phyloP scores from a whole-genome alignment of 108 stramenopile genomes.

The Cyclotella atomus region DNA sequence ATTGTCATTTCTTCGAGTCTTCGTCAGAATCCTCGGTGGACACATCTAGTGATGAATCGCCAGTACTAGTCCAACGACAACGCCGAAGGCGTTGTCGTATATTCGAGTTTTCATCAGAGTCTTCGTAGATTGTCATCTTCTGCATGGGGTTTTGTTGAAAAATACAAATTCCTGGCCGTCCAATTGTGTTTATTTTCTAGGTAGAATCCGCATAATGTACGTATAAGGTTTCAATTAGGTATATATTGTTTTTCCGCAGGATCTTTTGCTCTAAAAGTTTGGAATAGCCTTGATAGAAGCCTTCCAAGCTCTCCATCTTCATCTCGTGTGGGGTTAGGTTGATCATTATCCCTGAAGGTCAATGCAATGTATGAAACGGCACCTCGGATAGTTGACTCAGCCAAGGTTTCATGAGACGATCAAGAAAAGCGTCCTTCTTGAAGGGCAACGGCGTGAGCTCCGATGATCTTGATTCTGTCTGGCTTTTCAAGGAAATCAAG shows the following conservation, averaged over 20 bases:
- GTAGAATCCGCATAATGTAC: no score
- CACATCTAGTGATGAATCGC: no score
- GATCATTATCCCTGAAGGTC: conserved; percentile 19
- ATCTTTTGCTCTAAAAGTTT: conserved; percentile 16
- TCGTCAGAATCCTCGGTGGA: no score
- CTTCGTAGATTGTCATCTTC: no score
- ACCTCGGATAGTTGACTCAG: conserved; percentile 25
- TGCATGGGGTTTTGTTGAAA: no score
- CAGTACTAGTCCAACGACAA: no score
- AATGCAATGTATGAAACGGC: conserved; percentile 21
- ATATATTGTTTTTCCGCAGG: conserved; percentile 14
- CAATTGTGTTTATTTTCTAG: no score
- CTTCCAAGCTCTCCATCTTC: conserved; percentile 26
- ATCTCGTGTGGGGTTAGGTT: conserved; percentile 29
- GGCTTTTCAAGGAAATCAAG: not conserved
- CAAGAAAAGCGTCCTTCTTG: not conserved
- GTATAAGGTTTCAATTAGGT: no score
- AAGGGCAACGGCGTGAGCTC: not conserved
- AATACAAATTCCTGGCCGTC: no score
- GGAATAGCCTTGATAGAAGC: conserved; percentile 28
- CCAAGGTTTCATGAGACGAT: conserved; percentile 7
- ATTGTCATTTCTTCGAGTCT: no score
- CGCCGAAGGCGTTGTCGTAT: no score
- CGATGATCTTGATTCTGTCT: not conserved
- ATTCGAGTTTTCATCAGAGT: no score